Conservation (phyloP, 495 filamentous ascomycete species). For the Talaromyces wortmannii region DNA sequence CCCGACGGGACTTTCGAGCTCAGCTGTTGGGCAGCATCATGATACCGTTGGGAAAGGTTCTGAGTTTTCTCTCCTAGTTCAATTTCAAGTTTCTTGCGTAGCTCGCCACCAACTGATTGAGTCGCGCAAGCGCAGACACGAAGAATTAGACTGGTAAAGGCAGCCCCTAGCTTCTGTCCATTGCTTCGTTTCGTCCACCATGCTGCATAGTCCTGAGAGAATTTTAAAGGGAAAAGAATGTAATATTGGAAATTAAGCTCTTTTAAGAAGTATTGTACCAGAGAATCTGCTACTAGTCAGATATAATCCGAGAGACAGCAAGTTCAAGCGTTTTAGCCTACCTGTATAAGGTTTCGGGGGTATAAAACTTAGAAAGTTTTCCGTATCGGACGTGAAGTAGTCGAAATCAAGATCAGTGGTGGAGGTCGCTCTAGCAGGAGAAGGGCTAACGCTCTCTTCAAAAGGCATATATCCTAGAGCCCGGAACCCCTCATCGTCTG, state of each 20-base stretch:
- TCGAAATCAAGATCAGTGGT: not conserved
- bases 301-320: not conserved
- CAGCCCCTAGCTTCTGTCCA: constrained; percentile 24
- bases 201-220: constrained; percentile 36
- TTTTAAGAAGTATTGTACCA: constrained; percentile 41
- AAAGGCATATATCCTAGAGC: constrained; percentile 19
- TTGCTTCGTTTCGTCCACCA: constrained; percentile 36
- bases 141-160: constrained; percentile 44
- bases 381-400: constrained; percentile 11
- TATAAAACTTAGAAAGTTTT: constrained; percentile 13
- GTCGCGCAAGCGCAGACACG: constrained; percentile 44
- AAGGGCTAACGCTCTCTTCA: constrained; percentile 2
- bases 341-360: constrained; percentile 26
- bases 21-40: constrained; percentile 36
- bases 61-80: constrained; percentile 33
- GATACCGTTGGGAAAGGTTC: constrained; percentile 31
- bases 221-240: constrained; percentile 39
- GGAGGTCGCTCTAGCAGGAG: not conserved
- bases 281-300: constrained; percentile 26
- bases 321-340: not conserved
- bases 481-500: constrained; percentile 13
- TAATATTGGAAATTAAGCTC: constrained; percentile 45
- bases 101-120: constrained; percentile 30
- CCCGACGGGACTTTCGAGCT: constrained; percentile 36
- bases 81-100: constrained; percentile 35